Percentiles rank a stretch among this genome's conserved stretches.
These are phyloP conservation scores for Schoenoplectus tabernaemontani DNA, from an alignment of 202 grass and related monocot genomes.

Conservation along the genomic window DNA sequence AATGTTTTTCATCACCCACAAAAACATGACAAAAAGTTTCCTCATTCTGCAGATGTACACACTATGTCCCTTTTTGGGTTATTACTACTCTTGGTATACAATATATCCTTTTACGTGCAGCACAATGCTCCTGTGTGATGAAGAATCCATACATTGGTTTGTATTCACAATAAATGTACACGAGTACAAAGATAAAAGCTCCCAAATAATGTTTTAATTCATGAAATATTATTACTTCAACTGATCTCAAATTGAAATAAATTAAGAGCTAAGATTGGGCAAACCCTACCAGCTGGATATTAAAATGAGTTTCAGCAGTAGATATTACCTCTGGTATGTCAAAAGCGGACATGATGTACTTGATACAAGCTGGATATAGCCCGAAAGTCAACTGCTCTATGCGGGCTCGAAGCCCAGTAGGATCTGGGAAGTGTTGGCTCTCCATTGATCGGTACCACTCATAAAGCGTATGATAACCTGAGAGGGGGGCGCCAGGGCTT, in stretches of 20 bases:
- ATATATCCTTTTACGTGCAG: not conserved
- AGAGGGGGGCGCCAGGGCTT: not conserved
- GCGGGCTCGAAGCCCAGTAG: conserved; percentile 63
- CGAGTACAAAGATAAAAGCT: not conserved
- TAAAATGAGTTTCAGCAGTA: not conserved
- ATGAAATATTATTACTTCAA: not conserved
- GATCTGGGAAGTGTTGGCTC: conserved; percentile 89
- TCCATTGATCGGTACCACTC: conserved; percentile 93
- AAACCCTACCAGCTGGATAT: not conserved
- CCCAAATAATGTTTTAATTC: not conserved
- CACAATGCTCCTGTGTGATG: not conserved
- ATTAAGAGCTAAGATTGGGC: not conserved
- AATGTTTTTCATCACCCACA: not conserved
- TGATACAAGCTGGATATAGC: conserved; percentile 92
- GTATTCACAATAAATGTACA: not conserved
- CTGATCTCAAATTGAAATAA: not conserved
- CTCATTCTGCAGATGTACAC: not conserved
- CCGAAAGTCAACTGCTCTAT: conserved; percentile 89
- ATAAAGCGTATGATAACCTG: conserved; percentile 94
- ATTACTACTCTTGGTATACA: not conserved
- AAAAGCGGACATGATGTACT: conserved; percentile 99
- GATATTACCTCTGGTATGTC: conserved; percentile 79
- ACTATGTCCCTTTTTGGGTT: not conserved
- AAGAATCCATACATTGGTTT: not conserved
- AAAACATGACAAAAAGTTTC: not conserved